A percentile compares a stretch with the other conserved stretches of the same genome.
phyloP scores from a whole-genome alignment of 129 eudicot genomes.

The Glebionis coronaria region DNA sequence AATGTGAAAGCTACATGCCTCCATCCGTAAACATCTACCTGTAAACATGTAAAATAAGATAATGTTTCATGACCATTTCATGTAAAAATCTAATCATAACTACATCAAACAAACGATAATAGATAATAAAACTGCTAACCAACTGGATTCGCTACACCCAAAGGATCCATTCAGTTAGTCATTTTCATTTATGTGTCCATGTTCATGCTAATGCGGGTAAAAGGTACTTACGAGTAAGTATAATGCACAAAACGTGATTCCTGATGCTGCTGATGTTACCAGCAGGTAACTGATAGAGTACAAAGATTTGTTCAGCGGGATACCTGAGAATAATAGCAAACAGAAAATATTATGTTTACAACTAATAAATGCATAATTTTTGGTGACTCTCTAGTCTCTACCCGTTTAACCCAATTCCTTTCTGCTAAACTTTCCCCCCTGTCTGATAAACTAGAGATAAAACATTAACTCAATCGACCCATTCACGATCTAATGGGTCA shows the following conservation, averaged over 20 bases:
- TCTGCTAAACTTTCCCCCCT: no score
- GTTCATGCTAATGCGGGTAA: not conserved
- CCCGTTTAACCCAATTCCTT: no score
- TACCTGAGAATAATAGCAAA: constrained; percentile 41
- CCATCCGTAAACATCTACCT: constrained; percentile 76
- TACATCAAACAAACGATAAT: not conserved
- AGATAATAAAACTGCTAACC: constrained; percentile 5
- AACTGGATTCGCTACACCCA: constrained; percentile 4
- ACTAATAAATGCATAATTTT: not conserved
- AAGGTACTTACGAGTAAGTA: constrained; percentile 51
- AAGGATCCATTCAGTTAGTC: not conserved
- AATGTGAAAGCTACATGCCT: constrained; percentile 41
- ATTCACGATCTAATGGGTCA: no score
- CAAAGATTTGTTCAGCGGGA: constrained; percentile 66
- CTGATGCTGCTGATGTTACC: constrained; percentile 68
- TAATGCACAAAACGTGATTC: constrained; percentile 64
- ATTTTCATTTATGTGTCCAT: not conserved
- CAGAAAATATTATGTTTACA: not conserved
- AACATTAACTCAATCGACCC: no score
- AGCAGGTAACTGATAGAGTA: constrained; percentile 71
- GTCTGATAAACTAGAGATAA: no score
- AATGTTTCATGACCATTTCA: not conserved
- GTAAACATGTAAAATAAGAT: constrained; percentile 12
- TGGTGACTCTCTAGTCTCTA: no score
- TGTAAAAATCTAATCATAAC: not conserved